Evolutionary conservation across 768 basidiomycete genomes (phyloP), one percentile per base, ranked within the genome.

Genomic region (Phanerodontia chrysosporium): DNA sequence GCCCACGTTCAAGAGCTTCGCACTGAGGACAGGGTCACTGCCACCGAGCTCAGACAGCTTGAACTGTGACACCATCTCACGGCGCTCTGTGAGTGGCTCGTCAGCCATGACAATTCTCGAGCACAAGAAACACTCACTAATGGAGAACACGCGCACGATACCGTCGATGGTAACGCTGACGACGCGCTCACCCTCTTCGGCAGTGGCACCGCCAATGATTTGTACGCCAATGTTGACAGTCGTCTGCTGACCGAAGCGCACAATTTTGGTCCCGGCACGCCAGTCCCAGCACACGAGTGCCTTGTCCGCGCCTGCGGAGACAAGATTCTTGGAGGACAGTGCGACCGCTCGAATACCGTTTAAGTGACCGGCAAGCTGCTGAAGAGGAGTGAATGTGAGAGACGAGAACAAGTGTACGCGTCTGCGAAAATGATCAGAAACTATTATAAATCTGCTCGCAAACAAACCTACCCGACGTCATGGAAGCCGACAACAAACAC

Each of bases 111-210:
- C 39, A 4, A 4, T 18, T 18, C 39, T 10, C 9, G 29, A 12
- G 18, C 42, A 25, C 39, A 25, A 18, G 21, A 49, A 59, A 22
- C 30, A 55, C 88, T 78, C 70, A 91, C 91, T 83, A 66, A 96
- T 96, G 1, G 91, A 93, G 72, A 95, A 95, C 21, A 92, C 90
- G 48, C 93, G 76, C 21, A 95, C 92, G 42, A 94, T 87, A 1
- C 92, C 93, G 72, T 96, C 93, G 64, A 96, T 92, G 1, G 93
- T 95, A 28, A 95, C 89, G 58, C 92, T 82, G n/a, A 95, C 88
- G 22, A 95, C 86, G 30, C 89, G 78, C 70, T 95, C 93, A 10
- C 90, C 89, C 62, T 89, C 89, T 16, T 70, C 66, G 8, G 61
- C 65, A 12, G 70, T 65, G 12, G 68, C 74, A 22, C 81, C 80